Evolutionary conservation across 805 yeast genomes (phyloP), one percentile per base, ranked within the genome.

Genomic region (Naumovozyma castellii): DNA sequence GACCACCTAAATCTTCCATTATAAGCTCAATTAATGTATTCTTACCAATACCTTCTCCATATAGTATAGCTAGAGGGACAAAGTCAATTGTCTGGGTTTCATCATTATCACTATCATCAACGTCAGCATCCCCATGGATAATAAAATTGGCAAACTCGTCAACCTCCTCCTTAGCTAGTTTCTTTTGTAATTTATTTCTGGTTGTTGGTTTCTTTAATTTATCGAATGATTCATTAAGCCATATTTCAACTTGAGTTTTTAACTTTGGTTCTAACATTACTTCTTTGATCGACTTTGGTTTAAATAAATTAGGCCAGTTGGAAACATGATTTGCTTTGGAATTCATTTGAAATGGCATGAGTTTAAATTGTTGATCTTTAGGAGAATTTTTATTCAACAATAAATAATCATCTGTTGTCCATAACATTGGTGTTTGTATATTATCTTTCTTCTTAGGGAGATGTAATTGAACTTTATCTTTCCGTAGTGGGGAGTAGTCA

Each of bases 21-120:
- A 80, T 71, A 0, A 94, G 75, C 47, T 83, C 74, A 0, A 90
- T 68, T 0, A 87, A 61, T 0, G 86, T 69, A 0, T 92, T 80
- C 56, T 90, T 90, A 2, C 96, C 94, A 9, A 75, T 67, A 0
- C 95, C 94, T 0, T 68, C 54, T 0, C 98, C 98, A 41, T 70
- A 65, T 2, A 85, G 50, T 10, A 84, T 73, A 54, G 82, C 59
- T 3, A 83, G 54, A 0, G 92, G 90, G 1, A 77, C 72, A 52
- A 71, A 78, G 0, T 61, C 63, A 20, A 54, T 59, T 18, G 36
- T 14, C 5, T 18, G 40, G 6, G 39, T 41, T 5, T 41, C 35
- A 10, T 18, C 35, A 2, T 36, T 40, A 3, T 39, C 44, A 27
- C 31, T 38, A 13, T 18, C 31, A 9, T 39, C 41, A 3, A 39